Conservation (phyloP, 768 basidiomycete species). For the Neoboletus magnificus region DNA sequence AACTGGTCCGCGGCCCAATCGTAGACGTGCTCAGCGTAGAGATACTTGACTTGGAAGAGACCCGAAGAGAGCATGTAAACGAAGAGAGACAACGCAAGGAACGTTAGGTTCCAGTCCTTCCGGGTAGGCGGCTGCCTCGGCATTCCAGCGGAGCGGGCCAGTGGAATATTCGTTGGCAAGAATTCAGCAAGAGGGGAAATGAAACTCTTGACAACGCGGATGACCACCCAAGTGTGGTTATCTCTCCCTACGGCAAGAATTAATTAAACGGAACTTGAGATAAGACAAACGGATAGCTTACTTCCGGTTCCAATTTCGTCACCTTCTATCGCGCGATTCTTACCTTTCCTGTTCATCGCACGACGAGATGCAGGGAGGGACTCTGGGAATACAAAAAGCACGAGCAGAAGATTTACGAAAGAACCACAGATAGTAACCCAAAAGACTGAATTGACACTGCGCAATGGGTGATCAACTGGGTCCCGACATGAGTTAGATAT, state of each 20-base stretch:
- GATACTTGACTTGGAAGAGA: slow-evolving; percentile 69
- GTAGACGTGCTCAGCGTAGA: slow-evolving; percentile 74
- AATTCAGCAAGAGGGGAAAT: slow-evolving; percentile 70
- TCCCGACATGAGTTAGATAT: slow-evolving; percentile 7
- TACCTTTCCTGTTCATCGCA: slow-evolving; percentile 28
- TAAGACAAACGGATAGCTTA: slow-evolving; percentile 5
- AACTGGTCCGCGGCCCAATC: slow-evolving; percentile 66
- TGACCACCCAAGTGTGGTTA: slow-evolving; percentile 5
- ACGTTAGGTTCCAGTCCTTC: slow-evolving; percentile 73
- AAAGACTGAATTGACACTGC: slow-evolving; percentile 49
- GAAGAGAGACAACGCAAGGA: slow-evolving; percentile 63
- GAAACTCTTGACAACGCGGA: slow-evolving; percentile 41
- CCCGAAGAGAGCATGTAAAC: slow-evolving; percentile 65
- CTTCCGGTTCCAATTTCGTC: slow-evolving; percentile 5
- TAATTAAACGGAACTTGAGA: not conserved
- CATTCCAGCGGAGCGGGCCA: slow-evolving; percentile 44
- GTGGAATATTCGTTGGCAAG: slow-evolving; percentile 50
- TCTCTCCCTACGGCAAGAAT: not conserved
- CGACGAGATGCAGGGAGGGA: slow-evolving; percentile 39
- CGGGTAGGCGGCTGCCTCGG: slow-evolving; percentile 57
- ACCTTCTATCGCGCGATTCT: slow-evolving; percentile 24
- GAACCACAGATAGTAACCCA: slow-evolving; percentile 47
- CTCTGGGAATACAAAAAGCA: slow-evolving; percentile 58
- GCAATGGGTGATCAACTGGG: slow-evolving; percentile 31
- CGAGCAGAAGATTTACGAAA: slow-evolving; percentile 53